Evolutionary conservation across 1,139 yeast species (phyloP).

Genomic region (Wickerhamomyces sp.): DNA sequence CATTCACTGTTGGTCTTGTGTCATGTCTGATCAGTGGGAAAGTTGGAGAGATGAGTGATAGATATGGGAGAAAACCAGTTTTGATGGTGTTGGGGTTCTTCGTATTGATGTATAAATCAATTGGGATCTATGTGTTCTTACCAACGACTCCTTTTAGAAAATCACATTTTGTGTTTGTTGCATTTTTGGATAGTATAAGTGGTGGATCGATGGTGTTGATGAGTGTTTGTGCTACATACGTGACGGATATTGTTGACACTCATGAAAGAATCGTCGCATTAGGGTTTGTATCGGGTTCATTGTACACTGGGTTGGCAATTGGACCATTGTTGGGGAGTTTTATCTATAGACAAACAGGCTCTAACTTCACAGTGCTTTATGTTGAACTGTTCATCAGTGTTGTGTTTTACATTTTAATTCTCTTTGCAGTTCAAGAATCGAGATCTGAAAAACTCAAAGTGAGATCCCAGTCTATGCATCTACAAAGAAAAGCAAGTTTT

Average conservation of each 20-base stretch:
- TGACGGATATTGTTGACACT: constrained; percentile 60
- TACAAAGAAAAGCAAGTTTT: constrained; percentile 29
- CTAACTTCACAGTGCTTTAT: constrained; percentile 25
- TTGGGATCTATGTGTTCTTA: constrained; percentile 29
- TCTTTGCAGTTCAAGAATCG: constrained; percentile 52
- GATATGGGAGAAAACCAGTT: constrained; percentile 54
- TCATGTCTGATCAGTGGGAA: constrained; percentile 26
- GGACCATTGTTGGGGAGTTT: constrained; percentile 62
- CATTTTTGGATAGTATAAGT: constrained; percentile 40
- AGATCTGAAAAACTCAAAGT: constrained; percentile 41
- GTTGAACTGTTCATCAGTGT: constrained; percentile 18
- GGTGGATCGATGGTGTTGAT: constrained; percentile 51
- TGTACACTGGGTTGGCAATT: constrained; percentile 55
- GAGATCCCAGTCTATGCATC: constrained; percentile 32
- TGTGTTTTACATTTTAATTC: constrained; percentile 29
- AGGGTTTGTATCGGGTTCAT: constrained; percentile 51
- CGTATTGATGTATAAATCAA: constrained; percentile 26
- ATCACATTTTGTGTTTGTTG: constrained; percentile 32
- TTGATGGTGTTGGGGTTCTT: constrained; percentile 30
- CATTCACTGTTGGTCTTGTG: constrained; percentile 19
- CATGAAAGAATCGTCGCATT: constrained; percentile 47
- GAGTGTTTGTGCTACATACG: constrained; percentile 54
- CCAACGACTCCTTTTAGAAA: constrained; percentile 29
- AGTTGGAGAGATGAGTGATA: constrained; percentile 57
- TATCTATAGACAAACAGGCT: constrained; percentile 23